Evolutionary conservation across 2,329 filamentous ascomycete species (phyloP).

Genomic region (Penicillium sp.): DNA sequence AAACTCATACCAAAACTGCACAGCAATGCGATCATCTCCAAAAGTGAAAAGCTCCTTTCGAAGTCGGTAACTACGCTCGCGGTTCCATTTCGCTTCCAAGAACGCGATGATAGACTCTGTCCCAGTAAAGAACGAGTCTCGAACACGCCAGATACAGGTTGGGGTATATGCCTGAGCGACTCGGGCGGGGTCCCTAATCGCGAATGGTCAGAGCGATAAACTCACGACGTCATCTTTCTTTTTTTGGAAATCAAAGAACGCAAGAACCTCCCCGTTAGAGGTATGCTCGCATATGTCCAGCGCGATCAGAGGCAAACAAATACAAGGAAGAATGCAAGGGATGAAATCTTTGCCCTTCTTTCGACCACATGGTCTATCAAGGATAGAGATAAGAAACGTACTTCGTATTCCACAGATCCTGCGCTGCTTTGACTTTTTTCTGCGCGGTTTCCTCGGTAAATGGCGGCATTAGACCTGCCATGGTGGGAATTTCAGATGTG

Average conservation of each 20-base stretch:
- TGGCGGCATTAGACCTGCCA: slow-evolving; percentile 57
- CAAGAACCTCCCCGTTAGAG: not conserved
- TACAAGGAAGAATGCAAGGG: slow-evolving; percentile 20
- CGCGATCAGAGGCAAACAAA: slow-evolving; percentile 15
- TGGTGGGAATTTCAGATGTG: slow-evolving; percentile 12
- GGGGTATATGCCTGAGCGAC: slow-evolving; percentile 73
- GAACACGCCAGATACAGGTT: slow-evolving; percentile 78
- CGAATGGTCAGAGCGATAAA: slow-evolving; percentile 4
- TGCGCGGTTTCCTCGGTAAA: slow-evolving; percentile 71
- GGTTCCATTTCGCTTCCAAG: slow-evolving; percentile 69
- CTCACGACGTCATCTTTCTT: slow-evolving; percentile 15
- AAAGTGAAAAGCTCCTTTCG: slow-evolving; percentile 84
- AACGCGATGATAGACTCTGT: slow-evolving; percentile 67
- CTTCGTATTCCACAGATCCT: slow-evolving; percentile 79
- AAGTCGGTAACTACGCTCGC: slow-evolving; percentile 68
- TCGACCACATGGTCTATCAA: slow-evolving; percentile 15
- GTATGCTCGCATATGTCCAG: slow-evolving; percentile 8
- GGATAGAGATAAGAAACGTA: slow-evolving; percentile 36
- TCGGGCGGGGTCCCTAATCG: slow-evolving; percentile 57
- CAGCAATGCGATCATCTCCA: slow-evolving; percentile 71
- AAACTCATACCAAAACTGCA: slow-evolving; percentile 90
- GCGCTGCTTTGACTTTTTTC: slow-evolving; percentile 78
- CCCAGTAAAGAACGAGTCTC: slow-evolving; percentile 66
- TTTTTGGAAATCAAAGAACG: not conserved
- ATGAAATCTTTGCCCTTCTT: slow-evolving; percentile 12